Base-by-base conservation (phyloP, 495 filamentous ascomycete species). In the Gamarada debralockiae region DNA sequence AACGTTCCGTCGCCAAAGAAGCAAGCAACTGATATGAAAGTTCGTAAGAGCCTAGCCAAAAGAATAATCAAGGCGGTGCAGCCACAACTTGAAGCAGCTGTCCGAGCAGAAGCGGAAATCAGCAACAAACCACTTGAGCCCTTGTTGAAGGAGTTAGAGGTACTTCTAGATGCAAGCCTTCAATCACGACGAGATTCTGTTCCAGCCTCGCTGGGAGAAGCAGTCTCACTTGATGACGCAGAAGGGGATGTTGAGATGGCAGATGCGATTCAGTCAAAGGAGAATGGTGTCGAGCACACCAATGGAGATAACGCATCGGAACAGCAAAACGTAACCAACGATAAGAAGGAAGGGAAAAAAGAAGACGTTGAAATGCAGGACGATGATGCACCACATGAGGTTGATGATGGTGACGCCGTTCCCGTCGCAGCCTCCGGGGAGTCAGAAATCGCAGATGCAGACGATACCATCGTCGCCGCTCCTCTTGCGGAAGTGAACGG, bases 41-140 rank as follows among this genome's bases (percentile, higher is more conserved):
- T 84, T 52, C 79, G 79, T 57, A 78, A 81, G 57, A 83, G 77
- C 61, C 70, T 89, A 23, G 92, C 86, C 13, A 95, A 92, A 65
- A 78, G 89, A 38, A 91, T 97, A 45, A 75, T 96, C 53, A 90
- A 88, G 66, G 78, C 82, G 3, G 77, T 96, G 21, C 86, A 93
- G 63, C 80, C 82, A 15, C 75, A 81, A 34, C 71, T 96, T 6
- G 89, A 95, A 65, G 80, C 84, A 40, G 89, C 90, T 2, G 70
- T 87, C 38, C 76, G 78, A 45, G 88, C 87, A 33, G 92, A 97
- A 66, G 82, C 85, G 36, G 90, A 95, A 39, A 72, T 96, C 8
- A 82, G 73, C 49, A 75, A 82, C 51, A 83, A 79, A 58, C 75
- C 85, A 8, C 81, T 81, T 45, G 88, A 92, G 48, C 77, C 77